Evolutionary conservation across 208 protist genomes (phyloP), one percentile per base, ranked within the genome.

Genomic region (Trypanosomatidae sp.): DNA sequence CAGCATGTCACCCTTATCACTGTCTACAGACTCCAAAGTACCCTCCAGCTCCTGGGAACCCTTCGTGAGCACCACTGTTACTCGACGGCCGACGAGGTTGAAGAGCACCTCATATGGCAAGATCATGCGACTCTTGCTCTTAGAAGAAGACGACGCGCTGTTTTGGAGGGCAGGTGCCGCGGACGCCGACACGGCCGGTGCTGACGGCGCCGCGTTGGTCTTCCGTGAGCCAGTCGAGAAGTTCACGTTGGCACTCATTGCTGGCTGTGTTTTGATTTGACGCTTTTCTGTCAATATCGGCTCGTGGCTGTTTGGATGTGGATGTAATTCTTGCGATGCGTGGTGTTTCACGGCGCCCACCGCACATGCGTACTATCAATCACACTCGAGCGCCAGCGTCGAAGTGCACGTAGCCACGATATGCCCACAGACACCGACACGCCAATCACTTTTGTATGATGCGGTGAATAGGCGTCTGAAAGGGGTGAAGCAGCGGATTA

Each of bases 21-120:
- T 86, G 71, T 94, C 89, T 8, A 95, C 87, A 2, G 79, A 84
- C 67, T 77, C 69, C 65, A 95, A 72, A 33, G 67, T 76, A 3
- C 91, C 91, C 76, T 94, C 87, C 22, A 95, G 59, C 73, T 95
- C 91, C 44, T 87, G 76, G 7, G 77, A 62, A 50, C 72, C 69
- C 19, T 80, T 79, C 0, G 89, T 90, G 53, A 95, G 76, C 58
- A 92, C 66, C n/a, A 94, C 87, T 30, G 86, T 89, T 41, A 95
- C 89, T 4, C 87, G 85, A 19, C 91, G 87, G 12, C 88, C 89
- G 9, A 87, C 71, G 13, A 95, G 77, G 44, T 87, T 89, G 62
- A 82, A 70, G 13, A 95, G 80, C 39, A 95, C 76, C 30, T 92
- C 87, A 59, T 91, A 89, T 2, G 91, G 91, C 62, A 95, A 80